A percentile compares a stretch with the other conserved stretches of the same genome.
Conservation (phyloP, 169 alveolate species). For the Plasmodium sp. region DNA sequence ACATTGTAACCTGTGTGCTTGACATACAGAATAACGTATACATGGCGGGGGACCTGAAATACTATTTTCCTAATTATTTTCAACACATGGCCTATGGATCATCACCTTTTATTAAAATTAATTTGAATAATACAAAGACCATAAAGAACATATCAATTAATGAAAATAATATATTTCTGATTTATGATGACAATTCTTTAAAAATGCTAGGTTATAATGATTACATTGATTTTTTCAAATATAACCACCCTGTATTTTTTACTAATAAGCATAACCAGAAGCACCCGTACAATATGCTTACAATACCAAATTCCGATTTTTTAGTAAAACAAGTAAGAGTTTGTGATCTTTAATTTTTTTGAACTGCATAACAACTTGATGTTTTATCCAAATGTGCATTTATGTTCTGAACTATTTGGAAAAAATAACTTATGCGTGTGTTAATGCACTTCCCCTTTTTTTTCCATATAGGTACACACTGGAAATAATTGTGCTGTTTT, state of each 20-base stretch:
- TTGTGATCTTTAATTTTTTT: background rate
- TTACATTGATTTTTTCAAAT: slow-evolving; percentile 64
- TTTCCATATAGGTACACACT: slow-evolving; percentile 49
- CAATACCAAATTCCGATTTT: slow-evolving; percentile 49
- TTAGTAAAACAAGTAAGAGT: slow-evolving; percentile 64
- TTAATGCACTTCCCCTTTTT: background rate
- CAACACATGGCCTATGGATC: slow-evolving; percentile 66
- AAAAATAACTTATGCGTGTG: slow-evolving; percentile 1
- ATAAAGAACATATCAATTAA: slow-evolving; percentile 53
- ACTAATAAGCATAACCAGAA: slow-evolving; percentile 55
- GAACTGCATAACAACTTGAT: background rate
- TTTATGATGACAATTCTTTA: slow-evolving; percentile 46
- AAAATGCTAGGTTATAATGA: slow-evolving; percentile 68
- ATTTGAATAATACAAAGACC: slow-evolving; percentile 44
- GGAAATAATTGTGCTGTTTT: slow-evolving; percentile 46
- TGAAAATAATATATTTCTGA: slow-evolving; percentile 64
- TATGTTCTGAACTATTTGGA: background rate
- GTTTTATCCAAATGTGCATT: background rate
- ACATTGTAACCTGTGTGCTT: slow-evolving; percentile 55
- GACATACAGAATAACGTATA: slow-evolving; percentile 44
- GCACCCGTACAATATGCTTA: slow-evolving; percentile 30
- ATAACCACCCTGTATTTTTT: slow-evolving; percentile 67
- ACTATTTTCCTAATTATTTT: slow-evolving; percentile 66
- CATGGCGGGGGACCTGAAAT: slow-evolving; percentile 48
- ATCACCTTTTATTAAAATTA: slow-evolving; percentile 67